These are phyloP conservation scores for Chrysanthemum lavandulifolium DNA, from an alignment of 129 eudicot species.

Conservation along the genomic window DNA sequence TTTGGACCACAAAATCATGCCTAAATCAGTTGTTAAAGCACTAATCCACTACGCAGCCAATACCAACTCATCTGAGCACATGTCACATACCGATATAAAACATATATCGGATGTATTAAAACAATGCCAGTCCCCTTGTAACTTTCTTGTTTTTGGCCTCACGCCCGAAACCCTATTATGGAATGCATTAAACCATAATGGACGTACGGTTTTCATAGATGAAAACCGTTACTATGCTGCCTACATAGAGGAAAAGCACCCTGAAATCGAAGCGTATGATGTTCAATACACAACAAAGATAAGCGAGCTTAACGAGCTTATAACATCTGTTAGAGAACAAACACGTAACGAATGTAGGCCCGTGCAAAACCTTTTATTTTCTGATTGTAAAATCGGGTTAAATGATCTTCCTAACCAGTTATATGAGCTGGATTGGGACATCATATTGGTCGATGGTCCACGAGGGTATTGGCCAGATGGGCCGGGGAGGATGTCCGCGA, in stretches of 20 bases:
- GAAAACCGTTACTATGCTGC: conserved; percentile 90
- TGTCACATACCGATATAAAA: conserved; percentile 71
- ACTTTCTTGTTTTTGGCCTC: conserved; percentile 78
- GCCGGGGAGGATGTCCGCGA: conserved; percentile 95
- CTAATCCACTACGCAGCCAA: conserved; percentile 75
- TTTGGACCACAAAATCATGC: conserved; percentile 35
- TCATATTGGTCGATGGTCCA: conserved; percentile 91
- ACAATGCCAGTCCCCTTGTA: conserved; percentile 71
- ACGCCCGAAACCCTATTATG: conserved; percentile 81
- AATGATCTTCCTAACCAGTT: conserved; percentile 93
- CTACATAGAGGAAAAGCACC: conserved; percentile 71
- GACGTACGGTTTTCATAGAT: conserved; percentile 83
- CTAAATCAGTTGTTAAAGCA: conserved; percentile 58
- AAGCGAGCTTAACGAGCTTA: conserved; percentile 56
- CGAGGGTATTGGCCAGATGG: conserved; percentile 96
- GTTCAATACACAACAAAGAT: conserved; percentile 82
- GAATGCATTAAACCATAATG: conserved; percentile 71
- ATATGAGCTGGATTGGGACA: conserved; percentile 88
- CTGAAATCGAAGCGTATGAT: conserved; percentile 79
- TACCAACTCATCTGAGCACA: conserved; percentile 54
- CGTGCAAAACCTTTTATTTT: conserved; percentile 81
- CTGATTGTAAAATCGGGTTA: conserved; percentile 84
- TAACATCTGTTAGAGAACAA: conserved; percentile 54
- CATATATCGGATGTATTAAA: conserved; percentile 64
- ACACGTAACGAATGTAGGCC: conserved; percentile 74